Evolutionary conservation across 2,329 filamentous ascomycete genomes (phyloP).

Genomic region (Phyllosticta citriasiana): DNA sequence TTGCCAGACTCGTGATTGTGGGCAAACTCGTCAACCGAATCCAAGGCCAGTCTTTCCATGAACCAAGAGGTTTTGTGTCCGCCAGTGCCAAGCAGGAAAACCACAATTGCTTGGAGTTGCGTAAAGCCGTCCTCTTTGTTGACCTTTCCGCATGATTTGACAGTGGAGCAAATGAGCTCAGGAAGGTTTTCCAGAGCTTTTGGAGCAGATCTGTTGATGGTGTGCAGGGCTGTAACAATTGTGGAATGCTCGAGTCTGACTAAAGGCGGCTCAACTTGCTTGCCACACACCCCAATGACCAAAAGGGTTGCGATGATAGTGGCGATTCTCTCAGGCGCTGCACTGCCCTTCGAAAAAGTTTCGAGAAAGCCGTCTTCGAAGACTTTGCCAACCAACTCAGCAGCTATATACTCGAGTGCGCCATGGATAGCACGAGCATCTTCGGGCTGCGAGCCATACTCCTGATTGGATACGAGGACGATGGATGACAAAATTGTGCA

Average conservation of each 20-base stretch:
- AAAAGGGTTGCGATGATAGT: conserved; percentile 2
- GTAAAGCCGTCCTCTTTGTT: conserved; percentile 17
- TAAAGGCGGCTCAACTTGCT: not conserved
- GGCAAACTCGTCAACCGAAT: conserved; percentile 28
- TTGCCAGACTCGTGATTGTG: conserved; percentile 16
- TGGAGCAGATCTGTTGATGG: not conserved
- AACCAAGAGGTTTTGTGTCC: conserved; percentile 19
- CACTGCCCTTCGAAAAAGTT: not conserved
- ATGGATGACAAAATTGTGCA: conserved; percentile 8
- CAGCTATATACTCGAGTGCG: not conserved
- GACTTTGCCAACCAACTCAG: not conserved
- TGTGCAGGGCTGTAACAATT: not conserved
- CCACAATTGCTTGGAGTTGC: conserved; percentile 25
- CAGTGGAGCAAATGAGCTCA: not conserved
- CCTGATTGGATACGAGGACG: conserved; percentile 15
- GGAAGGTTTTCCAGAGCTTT: not conserved
- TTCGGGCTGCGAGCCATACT: conserved; percentile 3
- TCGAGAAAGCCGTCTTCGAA: not conserved
- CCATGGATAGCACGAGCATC: not conserved
- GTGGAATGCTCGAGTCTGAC: not conserved
- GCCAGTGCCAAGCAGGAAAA: conserved; percentile 1
- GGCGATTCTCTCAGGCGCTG: not conserved
- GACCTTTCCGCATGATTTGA: conserved; percentile 1
- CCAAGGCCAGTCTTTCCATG: conserved; percentile 26
- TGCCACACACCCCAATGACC: not conserved